Base-by-base conservation (phyloP, 2,329 filamentous ascomycete genomes). In the Penicillium frequentans region DNA sequence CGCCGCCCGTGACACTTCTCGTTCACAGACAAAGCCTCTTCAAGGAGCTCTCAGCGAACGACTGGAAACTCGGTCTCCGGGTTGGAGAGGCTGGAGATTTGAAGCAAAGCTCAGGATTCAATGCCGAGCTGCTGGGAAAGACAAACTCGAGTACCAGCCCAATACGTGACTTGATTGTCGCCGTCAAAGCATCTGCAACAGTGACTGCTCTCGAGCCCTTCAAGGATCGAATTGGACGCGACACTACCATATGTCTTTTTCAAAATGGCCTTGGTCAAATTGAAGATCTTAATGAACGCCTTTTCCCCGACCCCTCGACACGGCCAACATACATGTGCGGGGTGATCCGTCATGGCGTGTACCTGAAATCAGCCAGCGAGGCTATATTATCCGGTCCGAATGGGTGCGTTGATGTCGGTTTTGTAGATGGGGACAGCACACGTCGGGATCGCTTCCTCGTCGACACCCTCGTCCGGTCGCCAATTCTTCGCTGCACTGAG, bases 211-310 rank as follows among this genome's bases (percentile, higher is more conserved):
- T 63, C 3, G 49, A 59, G 11, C 59, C 61, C 1, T 53, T 61
- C 31, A 53, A 57, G 26, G 56, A 63, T 55, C 58, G 61, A 21
- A 51, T 63, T 11, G 61, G 56, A 13, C 56, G 35, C 13, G 46
- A 59, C 11, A 59, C 61, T 11, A 63, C 58, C 2, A 48, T 63
- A 9, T 63, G 58, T 33, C 26, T 63, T 4, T 63, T 63, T 10
- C 61, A 63, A 43, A 63, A 63, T 56, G 61, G 61, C 14, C 45
- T 63, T 46, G 61, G 61, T 1, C 61, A 63, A 37, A 54, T 63
- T 16, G 61, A 63, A 6, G 54, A 61, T 35, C 47, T 63, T 16
- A 63, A 63, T 11, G 26, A 55, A 19, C 43, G 16, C 1, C 33
- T 63, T 5, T 63, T 63, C 10, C 13, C 49, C 2, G 55, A 61